phyloP scores from a whole-genome alignment of 2,329 filamentous ascomycete genomes.

The Exophiala sideris region DNA sequence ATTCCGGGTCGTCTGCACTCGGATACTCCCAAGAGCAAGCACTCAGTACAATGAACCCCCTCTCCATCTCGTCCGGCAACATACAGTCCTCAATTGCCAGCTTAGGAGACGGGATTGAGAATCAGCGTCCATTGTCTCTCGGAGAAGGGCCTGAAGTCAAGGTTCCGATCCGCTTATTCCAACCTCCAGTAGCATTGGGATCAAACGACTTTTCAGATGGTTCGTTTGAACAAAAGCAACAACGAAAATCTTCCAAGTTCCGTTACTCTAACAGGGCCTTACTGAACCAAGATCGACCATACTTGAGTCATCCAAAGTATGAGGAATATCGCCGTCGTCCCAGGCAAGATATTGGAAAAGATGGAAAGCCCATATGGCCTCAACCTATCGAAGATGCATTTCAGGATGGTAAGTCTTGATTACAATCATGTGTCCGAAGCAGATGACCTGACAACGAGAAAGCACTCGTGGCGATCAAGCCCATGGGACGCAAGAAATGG shows the following conservation, averaged over 20 bases:
- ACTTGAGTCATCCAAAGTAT: conserved; percentile 36
- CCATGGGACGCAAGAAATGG: conserved; percentile 57
- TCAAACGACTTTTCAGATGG: conserved; percentile 23
- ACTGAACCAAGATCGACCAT: conserved; percentile 14
- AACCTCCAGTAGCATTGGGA: conserved; percentile 21
- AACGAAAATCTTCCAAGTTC: conserved; percentile 3
- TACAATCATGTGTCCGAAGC: conserved; percentile 5
- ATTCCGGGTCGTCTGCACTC: conserved; percentile 11
- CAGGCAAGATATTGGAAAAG: conserved; percentile 42
- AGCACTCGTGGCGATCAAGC: conserved; percentile 54
- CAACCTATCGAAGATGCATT: conserved; percentile 48
- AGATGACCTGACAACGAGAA: conserved; percentile 18
- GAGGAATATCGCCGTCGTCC: conserved; percentile 43
- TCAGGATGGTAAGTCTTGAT: conserved; percentile 41
- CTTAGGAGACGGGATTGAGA: conserved; percentile 30
- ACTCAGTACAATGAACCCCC: conserved; percentile 1
- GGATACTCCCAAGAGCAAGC: conserved; percentile 4
- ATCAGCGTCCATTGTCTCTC: conserved; percentile 16
- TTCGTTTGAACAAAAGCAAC: conserved; percentile 5
- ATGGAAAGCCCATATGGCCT: conserved; percentile 45
- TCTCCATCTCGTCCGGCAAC: conserved; percentile 44
- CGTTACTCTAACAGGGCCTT: conserved; percentile 2
- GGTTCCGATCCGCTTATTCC: conserved; percentile 10
- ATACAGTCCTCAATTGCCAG: conserved; percentile 37
- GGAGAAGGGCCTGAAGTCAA: background rate